These are phyloP conservation scores for Copromyces sp. DNA, from an alignment of 495 filamentous ascomycete genomes.

Conservation along the genomic window DNA sequence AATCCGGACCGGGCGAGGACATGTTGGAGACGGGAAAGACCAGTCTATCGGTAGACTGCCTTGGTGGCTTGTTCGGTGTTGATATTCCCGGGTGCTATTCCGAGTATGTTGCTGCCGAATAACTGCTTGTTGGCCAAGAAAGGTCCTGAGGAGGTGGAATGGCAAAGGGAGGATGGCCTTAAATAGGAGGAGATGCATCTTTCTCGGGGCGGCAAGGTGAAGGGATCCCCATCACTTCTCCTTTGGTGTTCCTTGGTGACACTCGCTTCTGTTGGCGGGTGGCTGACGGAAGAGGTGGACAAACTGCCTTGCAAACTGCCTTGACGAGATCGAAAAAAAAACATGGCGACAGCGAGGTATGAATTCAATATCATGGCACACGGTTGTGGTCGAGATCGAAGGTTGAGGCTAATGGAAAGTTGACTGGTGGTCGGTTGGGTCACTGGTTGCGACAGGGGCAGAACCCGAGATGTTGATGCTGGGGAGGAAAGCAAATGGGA, in stretches of 20 bases:
- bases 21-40: not conserved
- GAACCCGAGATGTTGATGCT: not conserved
- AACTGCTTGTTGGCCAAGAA: conserved; percentile 1
- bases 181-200: not conserved
- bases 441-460: not conserved
- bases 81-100: not conserved
- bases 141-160: not conserved
- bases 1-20: not conserved
- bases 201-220: not conserved
- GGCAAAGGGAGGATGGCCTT: not conserved
- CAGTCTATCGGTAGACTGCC: not conserved
- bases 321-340: not conserved
- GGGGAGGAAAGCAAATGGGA: not conserved
- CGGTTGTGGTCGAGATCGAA: not conserved
- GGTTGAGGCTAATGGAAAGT: not conserved
- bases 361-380: not conserved
- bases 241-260: not conserved
- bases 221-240: not conserved
- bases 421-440: not conserved
- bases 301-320: not conserved
- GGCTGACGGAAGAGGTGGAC: not conserved
- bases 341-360: not conserved
- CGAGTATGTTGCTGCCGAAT: not conserved
- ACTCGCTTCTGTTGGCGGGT: not conserved
- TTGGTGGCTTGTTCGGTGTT: not conserved